phyloP scores from a whole-genome alignment of 2,329 filamentous ascomycete species.

The Gaeumannomyces tritici region DNA sequence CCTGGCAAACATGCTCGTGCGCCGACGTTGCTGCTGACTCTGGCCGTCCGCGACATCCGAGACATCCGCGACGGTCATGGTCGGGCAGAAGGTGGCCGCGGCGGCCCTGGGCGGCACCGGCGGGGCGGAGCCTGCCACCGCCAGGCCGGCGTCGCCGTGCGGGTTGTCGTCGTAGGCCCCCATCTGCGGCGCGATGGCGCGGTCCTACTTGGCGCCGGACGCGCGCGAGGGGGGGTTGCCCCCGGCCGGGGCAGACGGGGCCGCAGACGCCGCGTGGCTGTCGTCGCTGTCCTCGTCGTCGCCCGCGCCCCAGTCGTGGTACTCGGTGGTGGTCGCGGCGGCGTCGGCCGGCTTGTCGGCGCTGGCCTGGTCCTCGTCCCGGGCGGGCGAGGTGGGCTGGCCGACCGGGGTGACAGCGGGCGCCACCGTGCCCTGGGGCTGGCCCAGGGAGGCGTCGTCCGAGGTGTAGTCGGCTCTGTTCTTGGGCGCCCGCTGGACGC shows the following conservation, averaged over 20 bases:
- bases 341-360: neutral
- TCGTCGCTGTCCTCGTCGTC: neutral
- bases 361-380: neutral
- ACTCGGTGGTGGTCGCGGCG: neutral
- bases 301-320: neutral
- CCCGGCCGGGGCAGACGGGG: neutral
- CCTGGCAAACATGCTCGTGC: neutral
- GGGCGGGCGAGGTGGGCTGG: neutral
- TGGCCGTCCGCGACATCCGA: neutral
- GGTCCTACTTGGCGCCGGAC: neutral
- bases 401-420: neutral
- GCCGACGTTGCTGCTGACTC: neutral
- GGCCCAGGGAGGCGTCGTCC: neutral
- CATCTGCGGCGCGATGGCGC: constrained; percentile 1
- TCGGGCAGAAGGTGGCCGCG: neutral
- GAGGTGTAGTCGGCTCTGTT: neutral
- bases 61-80: neutral
- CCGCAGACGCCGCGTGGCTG: neutral
- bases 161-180: constrained; percentile 2
- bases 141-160: neutral
- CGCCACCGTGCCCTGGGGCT: neutral
- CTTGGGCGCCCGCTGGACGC: neutral
- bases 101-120: too few species aligned
- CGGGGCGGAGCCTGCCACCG: neutral
- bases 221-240: neutral